phyloP scores from a whole-genome alignment of 495 filamentous ascomycete species.

The Amorphotheca resinae region DNA sequence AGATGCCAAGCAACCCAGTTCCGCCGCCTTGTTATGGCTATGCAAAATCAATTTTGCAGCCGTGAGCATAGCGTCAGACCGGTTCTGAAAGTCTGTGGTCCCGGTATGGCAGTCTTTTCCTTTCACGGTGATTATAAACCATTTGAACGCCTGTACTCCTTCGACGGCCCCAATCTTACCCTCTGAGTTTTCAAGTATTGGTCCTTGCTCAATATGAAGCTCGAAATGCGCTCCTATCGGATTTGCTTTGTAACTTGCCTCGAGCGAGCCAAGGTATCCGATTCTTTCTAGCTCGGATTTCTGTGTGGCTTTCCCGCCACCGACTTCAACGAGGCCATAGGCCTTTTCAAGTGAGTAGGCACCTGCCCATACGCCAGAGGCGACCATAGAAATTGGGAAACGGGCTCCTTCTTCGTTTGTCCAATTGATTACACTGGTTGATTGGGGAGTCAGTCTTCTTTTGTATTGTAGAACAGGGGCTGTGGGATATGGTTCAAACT shows the following conservation, averaged over 20 bases:
- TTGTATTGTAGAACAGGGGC: constrained; percentile 26
- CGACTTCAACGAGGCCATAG: constrained; percentile 45
- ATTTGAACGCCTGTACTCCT: constrained; percentile 58
- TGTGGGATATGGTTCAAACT: neutral
- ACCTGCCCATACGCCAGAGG: constrained; percentile 68
- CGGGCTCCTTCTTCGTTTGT: constrained; percentile 78
- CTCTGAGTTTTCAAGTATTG: constrained; percentile 44
- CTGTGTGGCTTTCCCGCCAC: constrained; percentile 43
- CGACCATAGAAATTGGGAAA: constrained; percentile 66
- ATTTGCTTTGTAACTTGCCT: constrained; percentile 44
- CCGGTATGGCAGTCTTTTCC: constrained; percentile 65
- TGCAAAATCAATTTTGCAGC: constrained; percentile 57
- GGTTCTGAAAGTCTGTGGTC: constrained; percentile 50
- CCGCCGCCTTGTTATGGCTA: constrained; percentile 47
- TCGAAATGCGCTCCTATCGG: constrained; percentile 77
- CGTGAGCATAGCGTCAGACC: constrained; percentile 53
- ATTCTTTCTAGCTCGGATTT: constrained; percentile 57
- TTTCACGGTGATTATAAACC: constrained; percentile 54
- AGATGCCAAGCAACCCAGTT: constrained; percentile 46
- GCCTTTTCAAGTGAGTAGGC: constrained; percentile 50
- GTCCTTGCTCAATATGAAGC: constrained; percentile 63
- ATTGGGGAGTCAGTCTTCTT: too few species aligned
- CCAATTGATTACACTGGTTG: constrained; percentile 68
- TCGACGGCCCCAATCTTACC: constrained; percentile 59
- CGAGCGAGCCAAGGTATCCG: constrained; percentile 49